These are phyloP conservation scores for Rossbeevera mucosa DNA, from an alignment of 768 basidiomycete species.

Conservation along the genomic window DNA sequence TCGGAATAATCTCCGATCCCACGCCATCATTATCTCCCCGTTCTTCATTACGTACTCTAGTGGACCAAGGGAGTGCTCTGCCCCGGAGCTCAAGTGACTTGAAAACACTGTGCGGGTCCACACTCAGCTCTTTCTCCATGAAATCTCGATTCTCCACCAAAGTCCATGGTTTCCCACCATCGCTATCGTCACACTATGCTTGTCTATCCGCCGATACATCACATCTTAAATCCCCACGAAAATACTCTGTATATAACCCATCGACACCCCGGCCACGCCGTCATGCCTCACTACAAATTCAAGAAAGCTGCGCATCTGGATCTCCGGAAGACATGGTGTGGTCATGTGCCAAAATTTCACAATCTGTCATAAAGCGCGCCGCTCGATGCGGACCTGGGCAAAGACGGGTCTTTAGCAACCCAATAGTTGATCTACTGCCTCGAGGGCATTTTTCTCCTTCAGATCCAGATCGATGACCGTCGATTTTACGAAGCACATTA, in stretches of 20 bases:
- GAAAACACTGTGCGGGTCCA: slow-evolving; percentile 19
- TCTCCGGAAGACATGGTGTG: slow-evolving; percentile 16
- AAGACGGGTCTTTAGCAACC: slow-evolving; percentile 22
- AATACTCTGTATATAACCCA: slow-evolving; percentile 4
- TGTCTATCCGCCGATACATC: slow-evolving; percentile 5
- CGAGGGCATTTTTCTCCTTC: neutral
- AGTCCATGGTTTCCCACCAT: slow-evolving; percentile 1
- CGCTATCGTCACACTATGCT: slow-evolving; percentile 2
- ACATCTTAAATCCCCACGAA: slow-evolving; percentile 4
- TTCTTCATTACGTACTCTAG: slow-evolving; percentile 25
- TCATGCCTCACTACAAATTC: slow-evolving; percentile 4
- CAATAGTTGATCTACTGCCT: slow-evolving; percentile 13
- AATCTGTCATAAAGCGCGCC: slow-evolving; percentile 22
- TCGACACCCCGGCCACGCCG: slow-evolving; percentile 11
- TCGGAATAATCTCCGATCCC: slow-evolving; percentile 13
- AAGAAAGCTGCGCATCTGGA: slow-evolving; percentile 4
- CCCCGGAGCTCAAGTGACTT: slow-evolving; percentile 7
- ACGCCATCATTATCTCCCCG: slow-evolving; percentile 8
- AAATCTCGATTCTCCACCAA: slow-evolving; percentile 15
- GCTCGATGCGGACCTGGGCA: slow-evolving; percentile 20
- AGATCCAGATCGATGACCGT: neutral
- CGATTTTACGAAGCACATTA: slow-evolving; percentile 8
- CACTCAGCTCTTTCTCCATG: slow-evolving; percentile 19
- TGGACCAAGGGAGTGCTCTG: slow-evolving; percentile 9
- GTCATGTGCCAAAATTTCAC: slow-evolving; percentile 33